Conservation (phyloP, 2,329 filamentous ascomycete genomes). For the Aspergillus tamarii region DNA sequence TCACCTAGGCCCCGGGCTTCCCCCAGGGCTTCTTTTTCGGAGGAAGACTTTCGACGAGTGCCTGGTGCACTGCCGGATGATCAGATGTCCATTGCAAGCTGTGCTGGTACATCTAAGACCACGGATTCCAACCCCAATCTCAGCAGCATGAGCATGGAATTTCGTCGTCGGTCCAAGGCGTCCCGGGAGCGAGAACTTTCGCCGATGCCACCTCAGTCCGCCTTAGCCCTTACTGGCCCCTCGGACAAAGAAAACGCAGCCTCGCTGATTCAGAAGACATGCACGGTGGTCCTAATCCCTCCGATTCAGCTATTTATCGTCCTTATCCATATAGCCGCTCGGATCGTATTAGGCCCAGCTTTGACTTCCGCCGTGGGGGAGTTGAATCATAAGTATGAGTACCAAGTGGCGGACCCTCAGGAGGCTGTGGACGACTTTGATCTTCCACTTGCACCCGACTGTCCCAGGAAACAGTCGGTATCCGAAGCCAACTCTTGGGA, state of each 20-base stretch:
- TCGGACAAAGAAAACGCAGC: slow-evolving; percentile 59
- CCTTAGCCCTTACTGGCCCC: slow-evolving; percentile 58
- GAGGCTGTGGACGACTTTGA: slow-evolving; percentile 44
- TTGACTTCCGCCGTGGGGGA: slow-evolving; percentile 25
- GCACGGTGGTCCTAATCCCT: slow-evolving; percentile 76
- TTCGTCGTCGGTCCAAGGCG: slow-evolving; percentile 60
- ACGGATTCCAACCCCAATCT: slow-evolving; percentile 31
- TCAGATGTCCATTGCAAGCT: not conserved
- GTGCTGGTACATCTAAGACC: slow-evolving; percentile 30
- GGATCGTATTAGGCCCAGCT: slow-evolving; percentile 59
- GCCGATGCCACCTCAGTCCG: slow-evolving; percentile 69
- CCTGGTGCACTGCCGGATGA: slow-evolving; percentile 7
- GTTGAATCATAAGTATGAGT: slow-evolving; percentile 22
- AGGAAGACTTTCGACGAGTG: slow-evolving; percentile 7
- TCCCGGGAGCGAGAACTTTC: slow-evolving; percentile 63
- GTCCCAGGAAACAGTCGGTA: slow-evolving; percentile 21
- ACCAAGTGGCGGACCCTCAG: slow-evolving; percentile 18
- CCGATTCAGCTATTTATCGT: slow-evolving; percentile 76
- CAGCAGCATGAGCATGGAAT: slow-evolving; percentile 35
- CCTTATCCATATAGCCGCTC: slow-evolving; percentile 79
- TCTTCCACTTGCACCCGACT: slow-evolving; percentile 39
- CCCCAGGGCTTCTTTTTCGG: slow-evolving; percentile 9
- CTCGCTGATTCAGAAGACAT: slow-evolving; percentile 75
- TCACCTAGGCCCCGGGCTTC: slow-evolving; percentile 5
- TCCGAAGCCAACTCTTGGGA: slow-evolving; percentile 33